phyloP scores from a whole-genome alignment of 2,329 filamentous ascomycete genomes.

The Basipetospora chlamydospora region DNA sequence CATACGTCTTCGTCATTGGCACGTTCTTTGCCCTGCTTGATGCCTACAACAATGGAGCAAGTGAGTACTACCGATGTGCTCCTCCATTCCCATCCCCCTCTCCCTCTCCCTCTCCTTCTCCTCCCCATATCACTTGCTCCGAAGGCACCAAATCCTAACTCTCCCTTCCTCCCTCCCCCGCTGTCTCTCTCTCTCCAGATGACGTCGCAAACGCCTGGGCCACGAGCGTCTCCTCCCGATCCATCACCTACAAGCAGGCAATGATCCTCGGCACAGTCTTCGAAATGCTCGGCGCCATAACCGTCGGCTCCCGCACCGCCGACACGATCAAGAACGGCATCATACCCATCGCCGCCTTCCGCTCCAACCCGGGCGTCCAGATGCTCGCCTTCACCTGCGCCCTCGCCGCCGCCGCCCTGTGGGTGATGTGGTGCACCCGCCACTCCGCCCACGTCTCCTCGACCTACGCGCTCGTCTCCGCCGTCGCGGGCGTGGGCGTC shows the following conservation, averaged over 20 bases:
- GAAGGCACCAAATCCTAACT: too few species aligned
- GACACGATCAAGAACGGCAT: conserved; percentile 71
- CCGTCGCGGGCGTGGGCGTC: conserved; percentile 55
- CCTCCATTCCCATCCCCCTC: not conserved
- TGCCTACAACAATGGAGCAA: conserved; percentile 67
- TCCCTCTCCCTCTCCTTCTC: not conserved
- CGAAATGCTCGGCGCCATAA: conserved; percentile 52
- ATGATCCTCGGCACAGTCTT: conserved; percentile 53
- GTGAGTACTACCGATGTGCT: conserved; percentile 40
- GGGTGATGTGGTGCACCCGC: conserved; percentile 70
- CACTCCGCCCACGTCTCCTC: conserved; percentile 61
- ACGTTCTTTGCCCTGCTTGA: conserved; percentile 63
- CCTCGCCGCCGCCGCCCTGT: conserved; percentile 48
- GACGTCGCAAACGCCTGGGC: conserved; percentile 80
- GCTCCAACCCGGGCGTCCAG: conserved; percentile 47
- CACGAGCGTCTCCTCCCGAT: conserved; percentile 67
- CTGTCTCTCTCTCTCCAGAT: too few species aligned
- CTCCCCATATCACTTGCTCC: not conserved
- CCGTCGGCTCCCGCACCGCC: conserved; percentile 54
- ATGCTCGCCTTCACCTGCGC: conserved; percentile 54
- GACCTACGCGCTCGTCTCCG: conserved; percentile 56
- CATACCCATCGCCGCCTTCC: conserved; percentile 45
- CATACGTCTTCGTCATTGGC: conserved; percentile 62
- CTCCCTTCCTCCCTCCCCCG: too few species aligned
- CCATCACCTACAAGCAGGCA: conserved; percentile 54